Base-by-base conservation (phyloP, 2,329 filamentous ascomycete species). In the Microsporum canis region DNA sequence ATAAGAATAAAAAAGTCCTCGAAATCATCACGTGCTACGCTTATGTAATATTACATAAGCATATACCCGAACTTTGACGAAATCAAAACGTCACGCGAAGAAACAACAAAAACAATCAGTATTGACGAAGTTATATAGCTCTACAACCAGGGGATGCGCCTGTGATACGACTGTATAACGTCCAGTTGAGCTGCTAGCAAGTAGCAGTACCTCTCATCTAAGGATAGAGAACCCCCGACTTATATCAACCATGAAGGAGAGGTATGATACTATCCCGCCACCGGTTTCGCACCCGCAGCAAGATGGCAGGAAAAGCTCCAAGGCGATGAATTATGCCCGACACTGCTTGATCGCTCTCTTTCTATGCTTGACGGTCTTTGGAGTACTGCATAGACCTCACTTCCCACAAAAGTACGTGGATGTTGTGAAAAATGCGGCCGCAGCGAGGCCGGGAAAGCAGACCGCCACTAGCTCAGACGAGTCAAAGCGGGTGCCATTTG, bases 401-500 rank as follows among this genome's bases (percentile, higher is more conserved):
- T 49, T 58, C 36, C 57, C 57, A 12, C 23, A 41, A 14, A 63
- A 58, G 51, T 57, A 61, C 33, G 14, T 53, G 7, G 59, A 60
- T 5, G 38, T 23, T 23, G 57, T 58, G 60, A 58, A 63, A 17
- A 29, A 63, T 61, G 41, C 45, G n/a, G 49, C 27, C 5, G 29
- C 6, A 3, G n/a, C 55, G 4, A 55, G 51, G 23, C 58, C 31
- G 5, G 45, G 43, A 2, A 38, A 36, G 27, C 14, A 36, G 23
- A 10, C 51, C 3, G 33, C 51, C 12, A 31, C n/a, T 17, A 12
- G 17, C 5, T 4, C 51, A 5, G 31, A 17, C 34, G 29, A 17
- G 53, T 49, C 58, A 58, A 60, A 55, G 31, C 57, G 63, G 61
- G 87, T 97, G 3, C 88, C 90, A 3, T 76, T 99, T 1, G 94